Percentiles rank a stretch among this genome's conserved stretches.
These are phyloP conservation scores for Acer saccharum DNA, from an alignment of 345 rosid species.

Conservation along the genomic window DNA sequence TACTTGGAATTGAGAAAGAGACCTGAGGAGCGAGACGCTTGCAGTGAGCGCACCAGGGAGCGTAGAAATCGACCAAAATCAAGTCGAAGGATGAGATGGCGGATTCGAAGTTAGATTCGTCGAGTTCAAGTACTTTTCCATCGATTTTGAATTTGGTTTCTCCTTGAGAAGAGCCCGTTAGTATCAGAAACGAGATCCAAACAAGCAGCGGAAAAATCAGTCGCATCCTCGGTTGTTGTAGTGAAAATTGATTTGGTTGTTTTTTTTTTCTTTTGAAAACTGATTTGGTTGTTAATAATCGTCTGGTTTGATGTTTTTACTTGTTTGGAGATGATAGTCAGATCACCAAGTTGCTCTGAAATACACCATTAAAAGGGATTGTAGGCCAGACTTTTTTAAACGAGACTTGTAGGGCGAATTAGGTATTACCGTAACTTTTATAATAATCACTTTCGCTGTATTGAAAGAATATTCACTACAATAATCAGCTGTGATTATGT, in stretches of 20 bases:
- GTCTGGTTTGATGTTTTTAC: not conserved
- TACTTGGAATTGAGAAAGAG: not conserved
- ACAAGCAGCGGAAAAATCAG: not conserved
- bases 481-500: too few relatives aligned
- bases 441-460: too few relatives aligned
- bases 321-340: not conserved
- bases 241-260: not conserved
- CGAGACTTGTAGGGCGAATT: too few relatives aligned
- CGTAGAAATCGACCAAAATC: slow-evolving; percentile 86
- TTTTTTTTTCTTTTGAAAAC: not conserved
- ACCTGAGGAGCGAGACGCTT: slow-evolving; percentile 93
- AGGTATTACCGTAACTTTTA: too few relatives aligned
- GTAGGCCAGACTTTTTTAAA: too few relatives aligned
- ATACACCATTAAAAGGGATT: too few relatives aligned
- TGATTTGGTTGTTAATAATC: not conserved
- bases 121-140: slow-evolving; percentile 78
- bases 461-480: too few relatives aligned
- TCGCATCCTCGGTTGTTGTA: not conserved
- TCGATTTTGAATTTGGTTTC: slow-evolving; percentile 43
- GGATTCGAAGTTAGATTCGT: slow-evolving; percentile 79
- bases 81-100: slow-evolving; percentile 75
- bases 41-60: slow-evolving; percentile 99
- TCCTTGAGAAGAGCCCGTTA: slow-evolving; percentile 11
- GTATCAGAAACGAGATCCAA: slow-evolving; percentile 7
- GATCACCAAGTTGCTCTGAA: not conserved